Base-by-base conservation (phyloP, 257 asterid species). In the Solanum tarijense region DNA sequence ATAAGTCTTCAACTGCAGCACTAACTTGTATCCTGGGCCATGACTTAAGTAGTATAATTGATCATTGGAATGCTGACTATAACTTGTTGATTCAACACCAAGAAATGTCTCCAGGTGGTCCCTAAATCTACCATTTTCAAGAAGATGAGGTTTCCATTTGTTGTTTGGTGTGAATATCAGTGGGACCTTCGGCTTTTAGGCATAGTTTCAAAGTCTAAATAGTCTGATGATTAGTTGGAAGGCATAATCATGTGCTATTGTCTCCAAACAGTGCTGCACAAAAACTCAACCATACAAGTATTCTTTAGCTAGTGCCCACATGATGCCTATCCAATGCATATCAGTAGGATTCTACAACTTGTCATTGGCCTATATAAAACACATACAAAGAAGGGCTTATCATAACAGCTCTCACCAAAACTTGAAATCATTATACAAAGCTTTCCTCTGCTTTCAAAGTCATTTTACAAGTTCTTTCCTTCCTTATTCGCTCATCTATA, bases 281-380 rank as follows among this genome's bases (percentile, higher is more conserved):
- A 73, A 73, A 73, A 73, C 48, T 74, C 9, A 35, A 55, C 9
- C 94, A 92, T 0, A 16, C 89, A 55, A 76, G 35, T 78, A n/a
- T 12, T 78, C 84, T 41, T 76, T 23, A 76, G 20, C 58, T 23
- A 29, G 60, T 76, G 23, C 58, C 58, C 60, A 39, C 60, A 76
- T n/a, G 1, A n/a, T 39, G 60, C 83, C 52, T 76, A n/a, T 76
- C 58, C 23, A 39, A 78, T 78, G 84, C 84, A 41, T 27, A 78
- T 78, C 36, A 13, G 25, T 78, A 78, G 84, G 84, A 13, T 25
- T 41, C 36, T 41, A 78, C 14, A 41, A 79, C 84, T 79, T 43
- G 25, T 7, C 3, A 9, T 43, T 43, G 27, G 16, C 38, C 66
- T 79, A 79, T 43, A 43, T 25, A 41, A 41, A 78, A 2, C 66